Evolutionary conservation across 2,329 filamentous ascomycete species (phyloP), one percentile per base, ranked within the genome.

Genomic region (Fusarium sp.): DNA sequence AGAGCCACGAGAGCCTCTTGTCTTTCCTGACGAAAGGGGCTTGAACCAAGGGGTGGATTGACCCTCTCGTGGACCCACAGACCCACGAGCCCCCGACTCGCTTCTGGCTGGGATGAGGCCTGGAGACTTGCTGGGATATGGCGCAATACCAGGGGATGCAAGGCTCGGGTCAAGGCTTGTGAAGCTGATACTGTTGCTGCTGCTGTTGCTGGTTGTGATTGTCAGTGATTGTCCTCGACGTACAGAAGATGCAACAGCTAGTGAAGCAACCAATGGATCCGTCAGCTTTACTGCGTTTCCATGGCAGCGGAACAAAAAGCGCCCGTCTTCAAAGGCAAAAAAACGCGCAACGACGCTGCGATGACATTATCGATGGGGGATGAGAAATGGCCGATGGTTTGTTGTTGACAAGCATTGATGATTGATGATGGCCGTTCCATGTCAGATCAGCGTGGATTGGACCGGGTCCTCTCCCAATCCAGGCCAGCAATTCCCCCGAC

Each of bases 71-170:
- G 66, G 75, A 63, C 71, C 75, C 74, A 76, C 65, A 60, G 69
- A 35, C 67, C 71, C 64, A 69, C 68, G 59, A 60, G 54, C 65
- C 56, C 45, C 68, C 56, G 42, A 67, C 63, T 68, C 60, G 63
- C 63, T 67, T 66, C 56, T 71, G 63, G 73, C 77, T 74, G 71
- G 75, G 67, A 62, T 74, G 38, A 40, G 66, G 65, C 68, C 69
- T 62, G 71, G 33, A 54, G 63, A 57, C 60, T 40, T 66, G 62
- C 71, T 66, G 61, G 72, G 74, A 75, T 78, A 78, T 78, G 76
- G 76, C 76, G 76, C 75, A 78, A 78, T 74, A 63, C 64, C 74
- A 78, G 68, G 76, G 76, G 50, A 60, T 50, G 58, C 70, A 77
- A 74, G 70, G 76, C 75, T 77, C 69, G 67, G 66, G 63, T 68